Evolutionary conservation across 257 asterid genomes (phyloP).

Genomic region (Echium plantagineum): DNA sequence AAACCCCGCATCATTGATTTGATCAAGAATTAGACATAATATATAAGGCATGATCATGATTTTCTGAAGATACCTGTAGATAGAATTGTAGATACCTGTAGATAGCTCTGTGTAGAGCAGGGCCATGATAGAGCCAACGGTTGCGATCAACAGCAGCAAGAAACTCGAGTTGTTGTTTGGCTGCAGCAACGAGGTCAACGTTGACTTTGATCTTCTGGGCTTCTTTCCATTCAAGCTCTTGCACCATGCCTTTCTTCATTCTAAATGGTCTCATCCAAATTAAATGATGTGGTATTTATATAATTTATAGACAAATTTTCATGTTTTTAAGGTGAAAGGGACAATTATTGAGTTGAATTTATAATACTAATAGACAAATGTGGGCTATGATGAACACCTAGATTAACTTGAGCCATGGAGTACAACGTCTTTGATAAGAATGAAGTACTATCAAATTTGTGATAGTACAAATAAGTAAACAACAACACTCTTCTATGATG

Average conservation of each 20-base stretch:
- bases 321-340: too few relatives aligned
- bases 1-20: constrained; percentile 2
- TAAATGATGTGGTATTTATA: too few relatives aligned
- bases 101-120: constrained; percentile 51
- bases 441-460: too few relatives aligned
- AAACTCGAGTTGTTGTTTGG: constrained; percentile 62
- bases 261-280: too few relatives aligned
- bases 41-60: neutral
- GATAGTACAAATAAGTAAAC: too few relatives aligned
- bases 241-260: constrained; percentile 52
- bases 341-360: too few relatives aligned
- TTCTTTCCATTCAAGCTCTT: constrained; percentile 70
- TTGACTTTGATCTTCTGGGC: constrained; percentile 59
- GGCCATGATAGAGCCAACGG: constrained; percentile 76
- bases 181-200: constrained; percentile 74
- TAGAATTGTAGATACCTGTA: constrained; percentile 78
- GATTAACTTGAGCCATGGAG: too few relatives aligned
- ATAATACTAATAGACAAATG: too few relatives aligned
- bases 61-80: constrained; percentile 53
- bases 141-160: constrained; percentile 74
- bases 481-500: neutral
- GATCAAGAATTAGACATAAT: neutral
- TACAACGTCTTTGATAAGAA: neutral
- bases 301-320: too few relatives aligned
- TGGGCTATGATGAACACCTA: too few relatives aligned